Conservation (phyloP, 345 rosid genomes). For the Jatropha curcas region DNA sequence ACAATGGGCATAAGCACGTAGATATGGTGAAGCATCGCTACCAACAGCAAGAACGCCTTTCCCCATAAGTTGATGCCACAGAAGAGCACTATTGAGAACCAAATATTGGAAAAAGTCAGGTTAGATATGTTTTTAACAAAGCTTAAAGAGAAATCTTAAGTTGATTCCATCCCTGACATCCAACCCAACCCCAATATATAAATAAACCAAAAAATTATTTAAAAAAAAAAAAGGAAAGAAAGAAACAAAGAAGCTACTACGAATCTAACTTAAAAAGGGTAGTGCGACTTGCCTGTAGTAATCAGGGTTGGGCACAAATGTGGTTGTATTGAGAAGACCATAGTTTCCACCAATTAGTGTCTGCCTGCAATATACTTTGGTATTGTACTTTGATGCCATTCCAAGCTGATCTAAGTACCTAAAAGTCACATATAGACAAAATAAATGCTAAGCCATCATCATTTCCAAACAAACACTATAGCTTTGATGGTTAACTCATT, state of each 20-base stretch:
- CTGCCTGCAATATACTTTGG: constrained; percentile 98
- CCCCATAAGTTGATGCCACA: constrained; percentile 97
- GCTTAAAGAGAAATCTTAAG: no score
- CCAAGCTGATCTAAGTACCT: constrained; percentile 99
- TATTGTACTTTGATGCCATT: constrained; percentile 82
- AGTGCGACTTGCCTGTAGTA: constrained; percentile 97
- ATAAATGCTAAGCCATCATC: constrained; percentile 2
- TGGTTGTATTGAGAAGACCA: constrained; percentile 70
- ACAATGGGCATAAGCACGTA: constrained; percentile 89
- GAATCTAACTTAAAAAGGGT: no score
- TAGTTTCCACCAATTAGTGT: constrained; percentile 90
- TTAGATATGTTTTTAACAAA: constrained; percentile 14
- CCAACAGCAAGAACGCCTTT: constrained; percentile 61
- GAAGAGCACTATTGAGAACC: constrained; percentile 63
- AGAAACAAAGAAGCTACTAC: background rate
- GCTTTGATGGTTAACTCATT: constrained; percentile 1
- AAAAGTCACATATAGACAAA: background rate
- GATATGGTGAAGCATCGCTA: constrained; percentile 51
- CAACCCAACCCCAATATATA: background rate
- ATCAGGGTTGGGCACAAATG: constrained; percentile 81
- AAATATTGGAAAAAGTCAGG: constrained; percentile 22
- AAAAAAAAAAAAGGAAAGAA: background rate
- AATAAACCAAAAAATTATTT: no score
- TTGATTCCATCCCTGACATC: background rate
- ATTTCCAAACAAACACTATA: background rate